These are phyloP conservation scores for Boletus hoseneyae DNA, from an alignment of 1,284 basidiomycete species.

Conservation along the genomic window DNA sequence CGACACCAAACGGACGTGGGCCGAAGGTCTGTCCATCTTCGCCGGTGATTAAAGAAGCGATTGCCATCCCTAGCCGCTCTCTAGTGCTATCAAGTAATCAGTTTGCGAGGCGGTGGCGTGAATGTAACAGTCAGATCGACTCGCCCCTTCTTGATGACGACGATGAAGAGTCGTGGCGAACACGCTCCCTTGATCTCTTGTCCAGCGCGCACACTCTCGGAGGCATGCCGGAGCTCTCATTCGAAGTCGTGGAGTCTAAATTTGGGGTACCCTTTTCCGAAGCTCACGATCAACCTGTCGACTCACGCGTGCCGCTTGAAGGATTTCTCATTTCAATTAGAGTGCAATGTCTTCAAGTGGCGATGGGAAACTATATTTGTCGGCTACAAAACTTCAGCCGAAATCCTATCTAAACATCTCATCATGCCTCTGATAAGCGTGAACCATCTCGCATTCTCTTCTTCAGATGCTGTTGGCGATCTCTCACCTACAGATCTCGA, in stretches of 20 bases:
- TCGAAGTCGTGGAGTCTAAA: constrained; percentile 53
- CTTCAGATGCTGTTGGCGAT: constrained; percentile 52
- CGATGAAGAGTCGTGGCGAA: constrained; percentile 56
- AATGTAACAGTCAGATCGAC: constrained; percentile 44
- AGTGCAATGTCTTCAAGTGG: constrained; percentile 64
- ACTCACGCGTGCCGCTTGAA: constrained; percentile 31
- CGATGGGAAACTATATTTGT: constrained; percentile 69
- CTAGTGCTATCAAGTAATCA: constrained; percentile 57
- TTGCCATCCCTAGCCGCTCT: constrained; percentile 11
- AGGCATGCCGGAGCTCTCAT: constrained; percentile 52
- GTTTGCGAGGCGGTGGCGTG: constrained; percentile 64
- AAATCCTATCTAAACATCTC: constrained; percentile 70
- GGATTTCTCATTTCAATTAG: constrained; percentile 65
- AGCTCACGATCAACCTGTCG: background rate
- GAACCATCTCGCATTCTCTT: constrained; percentile 62
- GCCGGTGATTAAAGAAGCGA: constrained; percentile 22
- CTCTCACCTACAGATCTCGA: constrained; percentile 57
- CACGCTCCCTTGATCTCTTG: constrained; percentile 48
- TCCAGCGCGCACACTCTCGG: constrained; percentile 56
- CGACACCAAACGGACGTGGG: constrained; percentile 71
- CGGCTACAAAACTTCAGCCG: constrained; percentile 60
- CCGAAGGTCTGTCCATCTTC: constrained; percentile 52
- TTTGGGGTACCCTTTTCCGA: constrained; percentile 47
- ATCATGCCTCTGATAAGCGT: constrained; percentile 70
- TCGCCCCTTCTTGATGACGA: constrained; percentile 33